Evolutionary conservation across 106 monocot genomes (phyloP), one percentile per base, ranked within the genome.

Genomic region (Dendrobium officinale): DNA sequence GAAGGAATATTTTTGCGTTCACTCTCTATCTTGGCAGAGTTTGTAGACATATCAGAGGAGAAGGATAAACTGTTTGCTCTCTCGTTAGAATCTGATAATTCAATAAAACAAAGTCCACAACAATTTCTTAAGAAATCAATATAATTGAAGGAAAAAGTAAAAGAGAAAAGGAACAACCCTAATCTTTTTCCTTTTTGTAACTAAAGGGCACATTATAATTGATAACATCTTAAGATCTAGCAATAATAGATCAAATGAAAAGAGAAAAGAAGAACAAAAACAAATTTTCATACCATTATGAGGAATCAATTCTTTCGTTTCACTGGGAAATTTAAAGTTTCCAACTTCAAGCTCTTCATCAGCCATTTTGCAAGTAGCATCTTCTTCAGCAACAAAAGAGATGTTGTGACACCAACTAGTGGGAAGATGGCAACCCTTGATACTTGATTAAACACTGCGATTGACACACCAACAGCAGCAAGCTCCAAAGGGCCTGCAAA

Each of bases 381-480:
- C 93, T 80, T 93, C 90, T 84, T 93, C 90, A 5, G 93, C 90
- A 56, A 93, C 93, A 82, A 93, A 93, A 13, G n/a, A n/a, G 93
- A 93, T 75, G 93, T 93, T 18, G 93, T 93, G 24, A 93, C 88
- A 75, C 90, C 90, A 37, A 93, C 93, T 42, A 93, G 87, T 7
- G 93, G 93, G 83, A 90, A 91, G 4, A 93, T 93, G 37, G 90
- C 81, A 78, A 93, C 84, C 77, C 84, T 88, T 76, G 93, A 93
- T 70, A 81, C 87, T 79, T 93, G 93, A 83, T 93, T 93, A 78
- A 93, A 93, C 80, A 93, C 88, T 8, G 93, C 93, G 73, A 90
- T 93, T 16, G 92, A 81, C 2, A 93, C 88, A 43, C 92, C 92
- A 48, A 93, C 92, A 70, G 88, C 92, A 48, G 92, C 92, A 86